Conservation (phyloP, 768 basidiomycete species). For the Boletus eberwhitei region DNA sequence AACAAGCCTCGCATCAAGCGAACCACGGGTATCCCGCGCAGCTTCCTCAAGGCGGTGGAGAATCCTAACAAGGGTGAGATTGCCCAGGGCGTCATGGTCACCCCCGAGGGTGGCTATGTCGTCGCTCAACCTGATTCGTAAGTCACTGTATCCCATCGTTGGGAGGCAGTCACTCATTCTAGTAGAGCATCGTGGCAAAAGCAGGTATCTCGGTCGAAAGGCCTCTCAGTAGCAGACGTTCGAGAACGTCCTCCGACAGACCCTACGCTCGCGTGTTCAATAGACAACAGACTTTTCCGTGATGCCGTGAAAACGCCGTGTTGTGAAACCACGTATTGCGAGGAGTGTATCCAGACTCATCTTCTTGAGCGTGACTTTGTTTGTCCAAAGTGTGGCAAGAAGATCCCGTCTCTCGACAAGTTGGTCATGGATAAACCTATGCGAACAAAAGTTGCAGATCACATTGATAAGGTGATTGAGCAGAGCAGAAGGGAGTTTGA, state of each 20-base stretch:
- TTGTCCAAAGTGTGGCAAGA: conserved; percentile 87
- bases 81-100: conserved; percentile 93
- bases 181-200: conserved; percentile 92
- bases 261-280: conserved; percentile 74
- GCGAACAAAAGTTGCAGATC: conserved; percentile 73
- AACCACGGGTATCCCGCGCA: conserved; percentile 96
- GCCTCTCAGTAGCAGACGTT: conserved; percentile 82
- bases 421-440: conserved; percentile 75
- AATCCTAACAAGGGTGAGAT: conserved; percentile 71
- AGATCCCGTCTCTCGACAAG: conserved; percentile 86
- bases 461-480: conserved; percentile 79
- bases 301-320: conserved; percentile 96
- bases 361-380: conserved; percentile 93
- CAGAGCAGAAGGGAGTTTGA: conserved; percentile 64
- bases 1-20: conserved; percentile 94
- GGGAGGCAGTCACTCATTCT: background rate
- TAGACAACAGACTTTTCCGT: conserved; percentile 90
- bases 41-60: conserved; percentile 95
- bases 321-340: conserved; percentile 88
- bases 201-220: conserved; percentile 75
- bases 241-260: conserved; percentile 84
- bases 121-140: conserved; percentile 96
- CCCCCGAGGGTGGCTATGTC: conserved; percentile 97
- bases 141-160: conserved; percentile 31
- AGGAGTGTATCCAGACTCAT: conserved; percentile 95